Base-by-base conservation (phyloP, 2,329 filamentous ascomycete species). In the Curvularia spicifera region DNA sequence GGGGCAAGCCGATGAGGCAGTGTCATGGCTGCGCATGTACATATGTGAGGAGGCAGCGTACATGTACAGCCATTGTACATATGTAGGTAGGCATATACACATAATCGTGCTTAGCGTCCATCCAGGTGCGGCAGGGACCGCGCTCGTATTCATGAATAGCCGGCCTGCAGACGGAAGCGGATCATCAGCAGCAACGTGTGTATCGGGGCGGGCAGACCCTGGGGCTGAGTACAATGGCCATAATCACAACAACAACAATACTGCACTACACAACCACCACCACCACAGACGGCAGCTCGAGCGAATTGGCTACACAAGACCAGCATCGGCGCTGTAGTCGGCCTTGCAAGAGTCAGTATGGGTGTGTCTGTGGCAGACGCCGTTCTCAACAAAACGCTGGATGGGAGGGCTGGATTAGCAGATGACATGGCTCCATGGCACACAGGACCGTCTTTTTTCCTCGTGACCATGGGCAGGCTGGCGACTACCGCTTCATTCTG, bases 111-210 rank as follows among this genome's bases (percentile, higher is more conserved):
- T 47, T 15, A 47, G 45, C 26, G 40, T 31, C 35, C 28, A 24
- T 57, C 54, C 54, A 42, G 26, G 49, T 48, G 50, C 55, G 49
- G 49, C 37, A 53, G 43, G 49, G 54, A 44, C 54, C 28, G 29
- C 33, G 31, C 42, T 53, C 39, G 46, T 22, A 37, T 37, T 44
- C 48, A 51, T 26, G 37, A 42, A 43, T 51, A 43, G 37, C 18
- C 37, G 37, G 28, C 13, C 26, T 47, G 44, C 44, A 47, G 20
- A 49, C 37, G n/a, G 37, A 42, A 43, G 40, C 40, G 40, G 24
- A 37, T n/a, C 40, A 37, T 7, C 40, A 42, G 47, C 47, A 39
- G 47, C 22, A 37, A 22, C 24, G 40, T 18, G 10, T 48, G 46
- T 15, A n/a, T 48, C 33, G 45, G 20, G 33, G 33, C 33, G 33